phyloP scores from a whole-genome alignment of 768 basidiomycete species.

The Rhodotorula babjevae region DNA sequence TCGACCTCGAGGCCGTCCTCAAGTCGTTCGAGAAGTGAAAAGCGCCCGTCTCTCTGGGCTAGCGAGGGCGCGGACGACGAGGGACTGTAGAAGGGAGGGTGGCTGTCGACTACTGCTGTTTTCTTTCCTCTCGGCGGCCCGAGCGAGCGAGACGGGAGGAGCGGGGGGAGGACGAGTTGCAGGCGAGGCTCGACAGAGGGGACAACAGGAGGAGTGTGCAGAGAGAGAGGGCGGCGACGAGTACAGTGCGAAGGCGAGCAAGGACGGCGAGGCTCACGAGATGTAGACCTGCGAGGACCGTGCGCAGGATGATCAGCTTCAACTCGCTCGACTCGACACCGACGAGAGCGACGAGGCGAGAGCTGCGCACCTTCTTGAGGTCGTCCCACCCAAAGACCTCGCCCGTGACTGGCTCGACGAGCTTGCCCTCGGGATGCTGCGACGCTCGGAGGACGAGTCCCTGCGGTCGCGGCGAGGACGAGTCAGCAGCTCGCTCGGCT shows the following conservation, averaged over 20 bases:
- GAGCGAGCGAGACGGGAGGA: too few relatives aligned
- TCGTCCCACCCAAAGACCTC: conserved; percentile 60
- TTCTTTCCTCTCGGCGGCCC: neutral
- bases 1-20: conserved; percentile 85
- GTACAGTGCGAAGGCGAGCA: too few relatives aligned
- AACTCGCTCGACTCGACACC: too few relatives aligned
- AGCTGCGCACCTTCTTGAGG: conserved; percentile 71
- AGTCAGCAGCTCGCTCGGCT: neutral
- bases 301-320: conserved; percentile 44
- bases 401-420: conserved; percentile 77
- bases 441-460: conserved; percentile 34
- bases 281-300: conserved; percentile 1
- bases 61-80: neutral
- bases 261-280: neutral
- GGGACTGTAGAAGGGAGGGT: neutral
- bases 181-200: too few relatives aligned
- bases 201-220: neutral
- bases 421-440: conserved; percentile 86
- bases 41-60: neutral
- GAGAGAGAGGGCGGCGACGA: neutral
- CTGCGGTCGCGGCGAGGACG: neutral
- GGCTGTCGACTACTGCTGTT: neutral
- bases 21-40: conserved; percentile 40
- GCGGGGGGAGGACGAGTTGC: too few relatives aligned
- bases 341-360: conserved; percentile 59